Percentiles rank a stretch among this genome's conserved stretches.
Conservation (phyloP, 768 basidiomycete species). For the Holtermannia corniformis region DNA sequence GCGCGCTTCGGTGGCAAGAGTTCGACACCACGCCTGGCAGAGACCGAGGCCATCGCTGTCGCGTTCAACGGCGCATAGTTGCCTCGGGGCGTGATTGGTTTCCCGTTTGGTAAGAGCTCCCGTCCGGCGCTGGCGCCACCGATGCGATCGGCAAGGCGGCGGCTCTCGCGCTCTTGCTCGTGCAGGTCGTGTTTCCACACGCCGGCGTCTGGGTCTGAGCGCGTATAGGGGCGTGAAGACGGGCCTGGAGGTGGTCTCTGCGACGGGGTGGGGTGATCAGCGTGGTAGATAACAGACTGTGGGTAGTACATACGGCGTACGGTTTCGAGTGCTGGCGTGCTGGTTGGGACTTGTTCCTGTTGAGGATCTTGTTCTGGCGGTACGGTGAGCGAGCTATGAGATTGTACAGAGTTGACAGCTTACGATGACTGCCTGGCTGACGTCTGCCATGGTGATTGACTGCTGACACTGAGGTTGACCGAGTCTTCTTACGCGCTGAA, state of each 20-base stretch:
- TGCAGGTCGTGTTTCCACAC: slow-evolving; percentile 35
- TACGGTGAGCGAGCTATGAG: neutral
- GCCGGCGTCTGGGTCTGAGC: slow-evolving; percentile 26
- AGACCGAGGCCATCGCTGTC: no score
- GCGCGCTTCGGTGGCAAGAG: neutral
- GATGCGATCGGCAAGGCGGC: neutral
- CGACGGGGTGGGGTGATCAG: neutral
- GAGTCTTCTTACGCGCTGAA: no score
- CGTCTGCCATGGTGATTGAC: neutral
- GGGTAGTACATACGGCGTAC: slow-evolving; percentile 7
- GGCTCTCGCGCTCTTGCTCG: neutral
- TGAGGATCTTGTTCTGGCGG: neutral
- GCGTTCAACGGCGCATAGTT: neutral
- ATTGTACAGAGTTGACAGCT: neutral
- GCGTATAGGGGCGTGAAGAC: neutral
- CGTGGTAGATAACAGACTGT: neutral
- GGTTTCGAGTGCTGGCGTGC: slow-evolving; percentile 8
- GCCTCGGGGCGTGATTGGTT: neutral
- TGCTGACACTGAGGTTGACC: neutral
- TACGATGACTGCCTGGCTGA: neutral
- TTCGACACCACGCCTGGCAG: neutral
- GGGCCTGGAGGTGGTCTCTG: slow-evolving; percentile 7
- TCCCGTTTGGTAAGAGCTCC: slow-evolving; percentile 15
- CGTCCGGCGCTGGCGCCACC: slow-evolving; percentile 13
- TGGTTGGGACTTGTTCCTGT: neutral